phyloP scores from a whole-genome alignment of 2,329 filamentous ascomycete species.

The Aspergillus sp. region DNA sequence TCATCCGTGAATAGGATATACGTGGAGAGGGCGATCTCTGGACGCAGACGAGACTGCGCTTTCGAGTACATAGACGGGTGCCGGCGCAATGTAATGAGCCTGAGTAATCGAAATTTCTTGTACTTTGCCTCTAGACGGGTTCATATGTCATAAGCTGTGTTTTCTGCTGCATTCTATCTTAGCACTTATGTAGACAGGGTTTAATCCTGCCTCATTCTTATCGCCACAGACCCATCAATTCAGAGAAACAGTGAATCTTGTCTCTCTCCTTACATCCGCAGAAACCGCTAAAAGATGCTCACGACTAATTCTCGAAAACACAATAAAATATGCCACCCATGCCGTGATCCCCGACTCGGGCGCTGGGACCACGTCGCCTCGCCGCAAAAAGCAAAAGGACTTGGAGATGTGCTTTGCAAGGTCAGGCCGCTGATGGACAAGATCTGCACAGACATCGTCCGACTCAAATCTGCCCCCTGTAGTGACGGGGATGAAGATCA shows the following conservation, averaged over 20 bases:
- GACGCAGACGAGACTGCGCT: accelerated
- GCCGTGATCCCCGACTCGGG: background rate
- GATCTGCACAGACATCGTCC: background rate
- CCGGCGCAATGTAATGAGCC: too few relatives aligned
- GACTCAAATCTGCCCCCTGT: background rate
- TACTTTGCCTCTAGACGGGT: too few relatives aligned
- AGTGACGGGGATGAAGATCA: constrained; percentile 1
- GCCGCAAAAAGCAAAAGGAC: background rate
- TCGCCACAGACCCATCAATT: too few relatives aligned
- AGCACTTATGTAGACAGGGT: too few relatives aligned
- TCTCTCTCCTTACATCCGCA: background rate
- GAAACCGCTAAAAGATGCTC: background rate
- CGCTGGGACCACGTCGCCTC: background rate
- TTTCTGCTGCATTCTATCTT: too few relatives aligned
- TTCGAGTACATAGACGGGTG: too few relatives aligned
- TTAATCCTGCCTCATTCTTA: too few relatives aligned
- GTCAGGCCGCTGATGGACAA: background rate
- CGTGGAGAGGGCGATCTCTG: too few relatives aligned
- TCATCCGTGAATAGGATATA: too few relatives aligned
- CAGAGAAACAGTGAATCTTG: background rate
- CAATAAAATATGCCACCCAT: background rate
- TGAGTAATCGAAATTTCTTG: too few relatives aligned
- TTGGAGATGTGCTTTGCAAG: background rate
- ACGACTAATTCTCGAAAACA: background rate
- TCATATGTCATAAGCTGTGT: too few relatives aligned